Percentiles rank a stretch among this genome's conserved stretches.
Conservation (phyloP, 257 asterid species). For the Nicotiana noctiflora region DNA sequence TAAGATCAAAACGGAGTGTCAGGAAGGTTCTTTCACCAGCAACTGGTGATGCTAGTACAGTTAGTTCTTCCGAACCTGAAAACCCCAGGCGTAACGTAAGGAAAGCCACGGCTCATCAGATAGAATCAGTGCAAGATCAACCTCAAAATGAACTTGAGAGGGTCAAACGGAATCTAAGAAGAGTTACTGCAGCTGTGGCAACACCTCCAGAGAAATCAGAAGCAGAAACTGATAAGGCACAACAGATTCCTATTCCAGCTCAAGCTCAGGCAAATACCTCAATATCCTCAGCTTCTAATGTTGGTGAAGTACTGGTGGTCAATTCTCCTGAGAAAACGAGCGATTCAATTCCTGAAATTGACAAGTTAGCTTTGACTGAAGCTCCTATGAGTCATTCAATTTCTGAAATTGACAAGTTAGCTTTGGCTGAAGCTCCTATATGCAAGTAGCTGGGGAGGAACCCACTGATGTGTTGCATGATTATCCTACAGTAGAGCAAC, state of each 20-base stretch:
- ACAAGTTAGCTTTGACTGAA: conserved; percentile 25
- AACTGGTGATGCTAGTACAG: conserved; percentile 39
- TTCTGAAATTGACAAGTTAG: conserved; percentile 23
- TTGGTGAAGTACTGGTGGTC: conserved; percentile 26
- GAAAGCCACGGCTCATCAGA: conserved; percentile 38
- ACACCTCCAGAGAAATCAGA: conserved; percentile 44
- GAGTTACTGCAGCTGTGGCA: conserved; percentile 49
- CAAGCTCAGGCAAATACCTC: background rate
- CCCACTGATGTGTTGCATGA: conserved; percentile 23
- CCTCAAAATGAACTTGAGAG: conserved; percentile 44
- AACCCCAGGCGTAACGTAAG: conserved; percentile 52
- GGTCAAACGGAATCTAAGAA: conserved; percentile 33
- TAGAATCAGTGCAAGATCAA: conserved; percentile 54
- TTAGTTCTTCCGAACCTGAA: conserved; percentile 43
- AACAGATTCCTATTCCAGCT: conserved; percentile 20
- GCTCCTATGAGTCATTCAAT: conserved; percentile 4
- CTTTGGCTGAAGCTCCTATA: conserved; percentile 20
- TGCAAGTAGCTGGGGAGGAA: conserved; percentile 27
- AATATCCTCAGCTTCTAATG: conserved; percentile 27
- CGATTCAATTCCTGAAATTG: conserved; percentile 23
- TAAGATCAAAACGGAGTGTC: conserved; percentile 56
- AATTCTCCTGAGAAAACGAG: conserved; percentile 12
- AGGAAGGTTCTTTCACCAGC: conserved; percentile 42
- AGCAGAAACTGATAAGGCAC: conserved; percentile 39
- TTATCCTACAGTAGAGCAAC: conserved; percentile 35